Evolutionary conservation across 768 basidiomycete genomes (phyloP), one percentile per base, ranked within the genome.

Genomic region (Leccinum longicurvipes): DNA sequence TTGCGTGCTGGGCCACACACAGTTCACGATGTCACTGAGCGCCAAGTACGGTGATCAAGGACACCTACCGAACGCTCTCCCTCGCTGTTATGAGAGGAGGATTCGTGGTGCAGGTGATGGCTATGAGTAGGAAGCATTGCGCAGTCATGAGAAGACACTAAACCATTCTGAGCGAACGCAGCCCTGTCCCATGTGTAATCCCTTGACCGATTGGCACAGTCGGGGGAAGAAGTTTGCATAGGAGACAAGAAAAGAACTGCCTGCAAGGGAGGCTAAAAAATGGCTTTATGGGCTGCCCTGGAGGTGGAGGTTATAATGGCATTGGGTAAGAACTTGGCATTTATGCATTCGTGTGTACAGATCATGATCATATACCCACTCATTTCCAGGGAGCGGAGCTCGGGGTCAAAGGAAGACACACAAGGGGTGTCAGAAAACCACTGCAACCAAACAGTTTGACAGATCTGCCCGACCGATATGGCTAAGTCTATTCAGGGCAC

Each of bases 341-440:
- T 72, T 72, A 72, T 68, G 64, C 68, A 60, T 62, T 63, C 66
- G 62, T 73, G 70, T 67, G 68, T 72, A 68, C 58, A 64, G 63
- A 66, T 68, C 64, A 63, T 63, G 58, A 72, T 69, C 51, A 63
- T 71, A 68, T 73, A 72, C 70, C 66, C 68, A 72, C 71, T 67
- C 64, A 73, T 71, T 71, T 73, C 70, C 67, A 72, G 70, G 67
- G 70, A 69, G 72, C 70, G 70, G 72, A 73, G 67, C 72, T 73
- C 70, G 70, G 70, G 66, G 70, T 64, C 70, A 72, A 67, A 72
- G 70, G 66, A 70, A 68, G 72, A 71, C 70, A 71, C 67, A 53
- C 64, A 62, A 66, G 63, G 67, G 72, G 68, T 70, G 70, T 72
- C 71, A 72, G 70, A 67, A 63, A 53, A 59, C 50, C 70, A 45